Evolutionary conservation across 2,329 filamentous ascomycete genomes (phyloP), one percentile per base, ranked within the genome.

Genomic region (Aulographum hederae): DNA sequence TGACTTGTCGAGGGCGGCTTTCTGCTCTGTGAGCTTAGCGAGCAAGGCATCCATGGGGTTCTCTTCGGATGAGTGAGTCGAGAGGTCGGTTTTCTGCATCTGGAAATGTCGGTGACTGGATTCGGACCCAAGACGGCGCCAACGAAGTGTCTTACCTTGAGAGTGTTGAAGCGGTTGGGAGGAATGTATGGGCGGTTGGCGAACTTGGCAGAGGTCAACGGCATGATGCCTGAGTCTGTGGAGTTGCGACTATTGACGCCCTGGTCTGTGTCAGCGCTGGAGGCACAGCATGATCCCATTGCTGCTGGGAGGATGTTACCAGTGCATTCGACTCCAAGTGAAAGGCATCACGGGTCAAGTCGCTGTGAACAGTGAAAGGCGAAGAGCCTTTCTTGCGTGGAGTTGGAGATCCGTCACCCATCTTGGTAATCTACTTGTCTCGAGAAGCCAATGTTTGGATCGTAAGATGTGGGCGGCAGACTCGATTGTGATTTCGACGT

Each of bases 21-120:
- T 69, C 44, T 82, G 76, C 49, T 84, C 73, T n/a, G 70, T 69
- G 30, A 86, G 63, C 47, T 74, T 78, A 34, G 75, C 69, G 39
- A 84, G 58, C 32, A 84, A 67, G 37, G 73, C 73, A 43, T 89
- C 79, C 61, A 85, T 71, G 6, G 55, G 33, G 21, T 47, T 48
- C 28, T 37, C 34, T 33, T 45, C 39, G 33, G 43, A 37, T 29
- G 41, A 37, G 34, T 43, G 39, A 32, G 43, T 45, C 13, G 43
- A 39, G 36, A 53, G 49, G 25, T 58, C 54, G 33, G 55, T 33
- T 42, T 60, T 60, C 44, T 53, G 51, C 49, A 54, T 56, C 51
- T 56, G 21, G n/a, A 25, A 8, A 25, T 25, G n/a, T 8, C 8
- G 8, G 8, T 8, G 8, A 8, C 21, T 25, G 8, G n/a, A 8